Base-by-base conservation (phyloP, 2,329 filamentous ascomycete species). In the Ustilaginoidea virens region DNA sequence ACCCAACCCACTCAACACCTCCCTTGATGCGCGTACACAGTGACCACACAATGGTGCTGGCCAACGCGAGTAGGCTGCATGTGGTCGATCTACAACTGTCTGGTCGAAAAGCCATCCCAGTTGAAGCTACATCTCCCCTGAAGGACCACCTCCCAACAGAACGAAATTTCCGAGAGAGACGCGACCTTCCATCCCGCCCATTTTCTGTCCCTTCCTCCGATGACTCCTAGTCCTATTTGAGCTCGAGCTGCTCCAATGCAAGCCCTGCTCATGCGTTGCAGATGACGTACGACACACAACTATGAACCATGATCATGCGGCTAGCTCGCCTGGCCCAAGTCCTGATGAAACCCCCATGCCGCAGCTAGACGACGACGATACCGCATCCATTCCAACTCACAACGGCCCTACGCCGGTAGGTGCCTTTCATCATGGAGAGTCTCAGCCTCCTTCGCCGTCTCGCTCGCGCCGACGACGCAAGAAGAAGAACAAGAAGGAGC, bases 231-330 rank as follows among this genome's bases (percentile, higher is more conserved):
- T n/a, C 18, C 27, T 18, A 18, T 17, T n/a, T 33, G 28, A 39
- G 16, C 33, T 27, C 25, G 27, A 31, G 36, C 43, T 49, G 48
- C 47, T 42, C 39, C 40, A 21, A 45, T 49, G 47, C 42, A 42
- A 40, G 38, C 36, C 36, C 36, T 39, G 38, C 44, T 44, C 41
- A 33, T 35, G 33, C 41, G 31, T 39, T 40, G 36, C 45, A 42
- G 39, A 51, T 50, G 50, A 49, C 46, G 45, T 27, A 29, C 24
- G 13, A 47, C 37, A 40, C 37, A 40, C 49, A 45, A 60, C 56
- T 54, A 66, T 66, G 61, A 63, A 55, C 60, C 48, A 65, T 63
- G 61, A 64, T 53, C 17, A 48, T 53, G 48, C 53, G 45, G 46
- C 57, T 45, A 53, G 42, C 46, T 49, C 53, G 43, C 46, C 54